Conservation (phyloP, 768 basidiomycete genomes). For the Tricholoma furcatifolium region DNA sequence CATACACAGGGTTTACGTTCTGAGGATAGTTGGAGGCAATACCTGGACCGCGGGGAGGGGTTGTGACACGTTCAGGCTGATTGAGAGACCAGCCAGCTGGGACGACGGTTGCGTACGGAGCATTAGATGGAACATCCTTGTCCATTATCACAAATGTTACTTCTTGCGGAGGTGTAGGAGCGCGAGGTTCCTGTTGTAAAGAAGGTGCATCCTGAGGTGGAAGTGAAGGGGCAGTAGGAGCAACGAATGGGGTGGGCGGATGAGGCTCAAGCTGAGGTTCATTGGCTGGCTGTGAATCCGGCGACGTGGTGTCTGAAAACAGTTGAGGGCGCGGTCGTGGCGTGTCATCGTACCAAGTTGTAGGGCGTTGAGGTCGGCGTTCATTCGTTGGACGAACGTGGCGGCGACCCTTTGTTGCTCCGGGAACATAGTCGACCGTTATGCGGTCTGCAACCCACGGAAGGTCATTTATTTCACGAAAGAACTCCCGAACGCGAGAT, state of each 20-base stretch:
- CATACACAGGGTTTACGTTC: background rate
- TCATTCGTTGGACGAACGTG: slow-evolving; percentile 1
- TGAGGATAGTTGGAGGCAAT: background rate
- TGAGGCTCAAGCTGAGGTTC: slow-evolving; percentile 1
- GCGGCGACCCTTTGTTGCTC: slow-evolving; percentile 14
- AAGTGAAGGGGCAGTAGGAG: background rate
- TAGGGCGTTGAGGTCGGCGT: slow-evolving; percentile 5
- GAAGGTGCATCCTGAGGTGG: background rate
- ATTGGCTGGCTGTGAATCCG: slow-evolving; percentile 3
- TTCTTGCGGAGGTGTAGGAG: background rate
- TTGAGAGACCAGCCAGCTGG: slow-evolving; percentile 6
- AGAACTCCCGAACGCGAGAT: slow-evolving; percentile 27
- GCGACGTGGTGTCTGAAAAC: slow-evolving; percentile 15
- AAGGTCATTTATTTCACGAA: slow-evolving; percentile 30
- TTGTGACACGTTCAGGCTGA: background rate
- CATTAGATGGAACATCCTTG: slow-evolving; percentile 1
- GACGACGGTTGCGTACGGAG: slow-evolving; percentile 9
- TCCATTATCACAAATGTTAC: background rate
- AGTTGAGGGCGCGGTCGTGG: slow-evolving; percentile 5
- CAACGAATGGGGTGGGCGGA: background rate
- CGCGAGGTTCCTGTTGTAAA: background rate
- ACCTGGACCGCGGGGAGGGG: background rate
- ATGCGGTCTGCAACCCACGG: slow-evolving; percentile 35
- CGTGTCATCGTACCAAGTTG: slow-evolving; percentile 16
- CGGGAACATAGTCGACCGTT: slow-evolving; percentile 31